A percentile compares a stretch with the other conserved stretches of the same genome.
Conservation (phyloP, 192 early-diverging fungal genomes). For the Coemansia sp. region DNA sequence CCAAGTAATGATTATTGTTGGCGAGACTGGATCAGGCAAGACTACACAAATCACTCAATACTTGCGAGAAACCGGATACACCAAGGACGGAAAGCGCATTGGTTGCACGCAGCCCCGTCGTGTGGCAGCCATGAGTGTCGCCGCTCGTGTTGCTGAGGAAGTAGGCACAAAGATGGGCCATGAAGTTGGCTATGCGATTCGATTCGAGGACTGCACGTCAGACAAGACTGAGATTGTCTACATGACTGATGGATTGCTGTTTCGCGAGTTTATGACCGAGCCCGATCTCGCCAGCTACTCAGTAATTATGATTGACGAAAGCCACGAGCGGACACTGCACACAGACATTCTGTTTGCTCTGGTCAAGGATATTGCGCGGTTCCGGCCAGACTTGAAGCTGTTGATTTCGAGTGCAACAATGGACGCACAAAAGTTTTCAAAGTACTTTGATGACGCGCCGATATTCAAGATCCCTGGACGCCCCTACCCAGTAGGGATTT, state of each 20-base stretch:
- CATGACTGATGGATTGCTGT: conserved; percentile 98
- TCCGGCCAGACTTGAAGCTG: conserved; percentile 89
- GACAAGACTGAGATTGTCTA: conserved; percentile 96
- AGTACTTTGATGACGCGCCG: conserved; percentile 92
- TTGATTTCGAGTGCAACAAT: conserved; percentile 97
- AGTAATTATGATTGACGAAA: conserved; percentile 97
- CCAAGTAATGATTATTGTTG: conserved; percentile 92
- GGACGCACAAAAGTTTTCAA: conserved; percentile 94
- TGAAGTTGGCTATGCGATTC: conserved; percentile 95
- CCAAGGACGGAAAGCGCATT: conserved; percentile 79
- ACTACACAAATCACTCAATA: conserved; percentile 99
- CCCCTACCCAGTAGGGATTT: conserved; percentile 89
- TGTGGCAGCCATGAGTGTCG: conserved; percentile 97
- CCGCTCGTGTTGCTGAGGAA: conserved; percentile 96
- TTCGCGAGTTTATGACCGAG: conserved; percentile 96
- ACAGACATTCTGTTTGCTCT: conserved; percentile 97
- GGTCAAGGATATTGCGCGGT: conserved; percentile 93
- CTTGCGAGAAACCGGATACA: conserved; percentile 92
- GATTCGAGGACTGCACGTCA: conserved; percentile 96
- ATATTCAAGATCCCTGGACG: conserved; percentile 95
- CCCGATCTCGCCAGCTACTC: conserved; percentile 88
- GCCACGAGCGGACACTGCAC: conserved; percentile 94
- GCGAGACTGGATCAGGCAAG: conserved; percentile 97
- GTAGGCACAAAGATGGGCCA: conserved; percentile 89
- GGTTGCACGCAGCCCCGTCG: conserved; percentile 98